Conservation (phyloP, 169 alveolate species). For the Cryptosporidium ubiquitum region DNA sequence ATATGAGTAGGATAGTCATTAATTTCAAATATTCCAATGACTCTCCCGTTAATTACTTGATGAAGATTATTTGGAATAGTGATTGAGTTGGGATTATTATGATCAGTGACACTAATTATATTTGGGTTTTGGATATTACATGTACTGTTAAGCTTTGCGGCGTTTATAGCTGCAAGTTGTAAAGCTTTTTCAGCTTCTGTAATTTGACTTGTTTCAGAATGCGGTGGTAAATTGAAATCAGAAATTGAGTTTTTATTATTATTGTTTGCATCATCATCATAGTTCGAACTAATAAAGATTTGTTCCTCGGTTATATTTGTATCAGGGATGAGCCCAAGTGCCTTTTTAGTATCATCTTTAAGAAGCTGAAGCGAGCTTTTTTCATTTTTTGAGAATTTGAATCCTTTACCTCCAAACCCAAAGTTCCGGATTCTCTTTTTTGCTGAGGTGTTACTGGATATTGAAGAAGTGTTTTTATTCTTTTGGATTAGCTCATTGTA, state of each 20-base stretch:
- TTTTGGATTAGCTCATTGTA: constrained; percentile 5
- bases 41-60: constrained; percentile 78
- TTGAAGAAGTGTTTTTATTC: neutral
- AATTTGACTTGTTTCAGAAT: neutral
- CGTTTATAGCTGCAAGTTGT: constrained; percentile 33
- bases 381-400: constrained; percentile 64
- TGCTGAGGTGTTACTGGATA: neutral
- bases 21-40: constrained; percentile 89
- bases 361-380: constrained; percentile 58
- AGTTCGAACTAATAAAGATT: neutral
- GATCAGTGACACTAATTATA: constrained; percentile 9
- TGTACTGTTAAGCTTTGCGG: constrained; percentile 14
- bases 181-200: constrained; percentile 65
- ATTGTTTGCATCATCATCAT: neutral
- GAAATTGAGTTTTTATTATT: neutral
- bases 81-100: neutral
- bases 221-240: neutral
- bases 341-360: constrained; percentile 71
- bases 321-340: constrained; percentile 70
- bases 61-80: constrained; percentile 37
- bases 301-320: constrained; percentile 27
- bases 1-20: constrained; percentile 91
- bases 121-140: neutral
- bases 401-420: constrained; percentile 73
- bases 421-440: constrained; percentile 48